Evolutionary conservation across 176 grass and related monocot genomes (phyloP).

Genomic region (Triticum timopheevii): DNA sequence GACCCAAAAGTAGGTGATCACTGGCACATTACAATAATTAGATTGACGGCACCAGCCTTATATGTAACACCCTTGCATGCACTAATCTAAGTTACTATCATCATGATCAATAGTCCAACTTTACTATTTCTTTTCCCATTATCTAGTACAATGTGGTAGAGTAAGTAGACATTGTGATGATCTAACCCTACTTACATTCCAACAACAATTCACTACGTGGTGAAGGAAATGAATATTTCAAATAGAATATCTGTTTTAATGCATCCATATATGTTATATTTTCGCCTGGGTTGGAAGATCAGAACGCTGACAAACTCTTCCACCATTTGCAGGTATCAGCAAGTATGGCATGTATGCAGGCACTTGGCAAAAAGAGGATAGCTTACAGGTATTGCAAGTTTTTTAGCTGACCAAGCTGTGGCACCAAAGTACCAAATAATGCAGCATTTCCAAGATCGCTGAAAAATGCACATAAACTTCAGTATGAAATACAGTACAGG

Average conservation of each 20-base stretch:
- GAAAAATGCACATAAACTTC: constrained; percentile 27
- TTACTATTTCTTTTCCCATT: background rate
- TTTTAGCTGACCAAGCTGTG: constrained; percentile 89
- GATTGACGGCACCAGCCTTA: background rate
- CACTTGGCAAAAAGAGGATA: constrained; percentile 13
- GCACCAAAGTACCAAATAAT: constrained; percentile 82
- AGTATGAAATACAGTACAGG: background rate
- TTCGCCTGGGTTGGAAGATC: constrained; percentile 9
- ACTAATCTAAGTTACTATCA: constrained; percentile 2
- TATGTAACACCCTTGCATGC: background rate
- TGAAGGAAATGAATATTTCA: background rate
- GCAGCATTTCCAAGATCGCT: constrained; percentile 98
- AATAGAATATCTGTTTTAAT: background rate
- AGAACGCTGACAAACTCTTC: constrained; percentile 13
- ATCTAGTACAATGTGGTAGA: background rate
- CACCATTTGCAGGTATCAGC: background rate
- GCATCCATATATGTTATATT: background rate
- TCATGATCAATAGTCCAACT: background rate
- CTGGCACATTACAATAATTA: background rate
- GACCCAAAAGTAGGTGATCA: background rate
- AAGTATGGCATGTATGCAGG: background rate
- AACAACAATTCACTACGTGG: background rate
- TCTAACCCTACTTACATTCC: background rate
- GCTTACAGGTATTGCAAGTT: constrained; percentile 98
- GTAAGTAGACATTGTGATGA: background rate